Conservation (phyloP, 441 rosid species). For the Gossypium davidsonii region DNA sequence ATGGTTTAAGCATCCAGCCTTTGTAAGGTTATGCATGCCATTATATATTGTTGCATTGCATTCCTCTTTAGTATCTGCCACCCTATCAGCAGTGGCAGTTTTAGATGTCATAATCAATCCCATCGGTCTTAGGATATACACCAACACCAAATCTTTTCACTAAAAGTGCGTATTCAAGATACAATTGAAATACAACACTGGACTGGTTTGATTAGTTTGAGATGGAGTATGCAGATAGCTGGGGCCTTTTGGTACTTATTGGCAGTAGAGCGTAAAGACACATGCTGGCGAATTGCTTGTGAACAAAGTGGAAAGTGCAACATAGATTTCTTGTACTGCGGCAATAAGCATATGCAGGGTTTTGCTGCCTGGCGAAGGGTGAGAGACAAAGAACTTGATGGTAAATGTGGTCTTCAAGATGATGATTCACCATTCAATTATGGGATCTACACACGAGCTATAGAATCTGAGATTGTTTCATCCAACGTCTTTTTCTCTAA, state of each 20-base stretch:
- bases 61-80: not conserved
- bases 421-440: conserved; percentile 43
- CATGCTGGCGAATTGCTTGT: conserved; percentile 71
- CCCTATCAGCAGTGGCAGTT: not conserved
- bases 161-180: not conserved
- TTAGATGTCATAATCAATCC: not conserved
- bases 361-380: conserved; percentile 43
- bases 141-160: not conserved
- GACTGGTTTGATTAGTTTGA: conserved; percentile 1
- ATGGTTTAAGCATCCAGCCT: not conserved
- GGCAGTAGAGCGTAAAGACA: conserved; percentile 67
- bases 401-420: conserved; percentile 30
- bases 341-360: conserved; percentile 36
- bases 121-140: not conserved
- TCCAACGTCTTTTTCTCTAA: conserved; percentile 49
- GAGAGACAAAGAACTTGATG: conserved; percentile 32
- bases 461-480: conserved; percentile 50
- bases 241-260: conserved; percentile 88
- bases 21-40: not conserved
- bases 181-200: not conserved
- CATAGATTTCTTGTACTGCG: conserved; percentile 58
- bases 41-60: not conserved
- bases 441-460: conserved; percentile 74
- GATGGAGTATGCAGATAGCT: conserved; percentile 40
- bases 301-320: conserved; percentile 33